phyloP scores from a whole-genome alignment of 192 early-diverging fungal species.

The Coemansia sp. region DNA sequence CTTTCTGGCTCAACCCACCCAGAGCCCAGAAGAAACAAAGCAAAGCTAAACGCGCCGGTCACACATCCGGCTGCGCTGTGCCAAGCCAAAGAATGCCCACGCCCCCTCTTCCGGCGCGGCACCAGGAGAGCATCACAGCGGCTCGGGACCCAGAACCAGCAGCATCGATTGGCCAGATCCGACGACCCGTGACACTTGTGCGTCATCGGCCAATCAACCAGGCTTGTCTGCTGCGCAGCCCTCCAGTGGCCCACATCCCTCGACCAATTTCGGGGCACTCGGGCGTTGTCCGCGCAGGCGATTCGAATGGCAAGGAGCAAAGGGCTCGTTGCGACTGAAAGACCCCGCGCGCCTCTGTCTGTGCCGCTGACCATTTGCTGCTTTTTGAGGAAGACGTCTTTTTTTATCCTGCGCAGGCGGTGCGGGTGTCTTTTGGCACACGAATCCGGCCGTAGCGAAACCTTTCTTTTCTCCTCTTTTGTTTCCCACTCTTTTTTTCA shows the following conservation, averaged over 20 bases:
- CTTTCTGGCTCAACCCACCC: too few species aligned
- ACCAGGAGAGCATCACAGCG: background rate
- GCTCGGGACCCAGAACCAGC: background rate
- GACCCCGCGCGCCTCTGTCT: too few species aligned
- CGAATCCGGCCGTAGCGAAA: background rate
- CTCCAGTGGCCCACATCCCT: background rate
- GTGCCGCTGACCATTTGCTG: background rate
- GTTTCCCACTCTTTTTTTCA: slow-evolving; percentile 9
- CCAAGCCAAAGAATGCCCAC: background rate
- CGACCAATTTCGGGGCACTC: background rate
- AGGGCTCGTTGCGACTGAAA: background rate
- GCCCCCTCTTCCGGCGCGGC: too few species aligned
- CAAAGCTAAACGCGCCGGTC: too few species aligned
- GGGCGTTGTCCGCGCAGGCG: background rate
- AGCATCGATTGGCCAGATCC: background rate
- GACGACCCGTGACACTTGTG: background rate
- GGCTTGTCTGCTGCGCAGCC: background rate
- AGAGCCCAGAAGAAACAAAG: too few species aligned
- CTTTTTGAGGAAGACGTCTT: background rate
- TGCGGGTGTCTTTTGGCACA: slow-evolving; percentile 1
- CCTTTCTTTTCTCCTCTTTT: slow-evolving; percentile 1
- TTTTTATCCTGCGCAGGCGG: background rate
- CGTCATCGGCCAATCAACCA: background rate
- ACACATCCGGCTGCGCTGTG: background rate
- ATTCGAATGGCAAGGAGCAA: background rate